These are phyloP conservation scores for sunflower (Helianthus annuus) DNA, from an alignment of 129 eudicot genomes.

Conservation along the genomic window DNA sequence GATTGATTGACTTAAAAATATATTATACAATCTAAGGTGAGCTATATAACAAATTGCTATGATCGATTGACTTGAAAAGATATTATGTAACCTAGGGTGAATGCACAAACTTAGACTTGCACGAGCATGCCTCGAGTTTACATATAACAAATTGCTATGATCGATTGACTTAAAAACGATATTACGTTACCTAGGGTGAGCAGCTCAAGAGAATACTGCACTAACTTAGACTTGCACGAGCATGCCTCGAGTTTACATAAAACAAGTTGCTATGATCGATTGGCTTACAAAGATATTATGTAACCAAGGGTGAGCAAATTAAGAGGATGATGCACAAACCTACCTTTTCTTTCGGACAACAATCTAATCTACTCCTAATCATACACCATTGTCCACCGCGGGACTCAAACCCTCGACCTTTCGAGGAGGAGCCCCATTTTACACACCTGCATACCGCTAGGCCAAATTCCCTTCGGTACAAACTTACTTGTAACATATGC, in stretches of 20 bases:
- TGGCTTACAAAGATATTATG: neutral
- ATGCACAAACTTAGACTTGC: neutral
- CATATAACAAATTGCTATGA: neutral
- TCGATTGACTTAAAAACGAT: neutral
- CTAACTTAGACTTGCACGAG: conserved; percentile 6
- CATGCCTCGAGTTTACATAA: neutral
- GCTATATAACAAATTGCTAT: neutral
- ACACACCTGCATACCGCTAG: too few species aligned
- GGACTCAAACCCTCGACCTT: too few species aligned
- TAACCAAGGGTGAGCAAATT: neutral
- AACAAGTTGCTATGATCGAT: neutral
- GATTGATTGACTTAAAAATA: neutral
- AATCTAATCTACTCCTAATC: neutral
- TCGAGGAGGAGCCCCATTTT: too few species aligned
- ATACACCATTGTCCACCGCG: too few species aligned
- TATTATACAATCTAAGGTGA: neutral
- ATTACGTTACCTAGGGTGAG: neutral
- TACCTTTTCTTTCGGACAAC: too few species aligned
- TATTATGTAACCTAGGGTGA: neutral
- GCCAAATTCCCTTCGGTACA: too few species aligned
- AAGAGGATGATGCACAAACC: neutral
- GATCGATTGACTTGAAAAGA: neutral
- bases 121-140: neutral
- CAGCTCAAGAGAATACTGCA: neutral
- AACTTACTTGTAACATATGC: neutral